These are phyloP conservation scores for Trichoderma lentiforme DNA, from an alignment of 2,329 filamentous ascomycete genomes.

Conservation along the genomic window DNA sequence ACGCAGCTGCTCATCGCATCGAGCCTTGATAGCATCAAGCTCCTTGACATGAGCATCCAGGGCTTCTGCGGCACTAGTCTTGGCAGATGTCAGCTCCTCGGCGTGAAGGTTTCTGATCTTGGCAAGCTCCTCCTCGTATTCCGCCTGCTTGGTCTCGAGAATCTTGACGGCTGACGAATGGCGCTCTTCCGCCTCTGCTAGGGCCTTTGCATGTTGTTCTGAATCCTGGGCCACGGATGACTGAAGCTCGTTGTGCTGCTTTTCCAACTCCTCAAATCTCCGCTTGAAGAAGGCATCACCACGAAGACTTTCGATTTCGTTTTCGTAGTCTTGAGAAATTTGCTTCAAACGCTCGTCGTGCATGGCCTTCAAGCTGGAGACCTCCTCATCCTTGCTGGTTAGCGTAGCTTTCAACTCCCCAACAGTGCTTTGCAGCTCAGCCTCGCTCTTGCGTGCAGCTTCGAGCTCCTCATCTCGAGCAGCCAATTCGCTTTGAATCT, in stretches of 20 bases:
- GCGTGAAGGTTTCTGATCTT: conserved; percentile 55
- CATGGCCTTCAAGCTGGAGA: conserved; percentile 51
- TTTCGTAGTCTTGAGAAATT: conserved; percentile 59
- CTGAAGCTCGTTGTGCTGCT: conserved; percentile 51
- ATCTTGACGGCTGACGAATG: conserved; percentile 44
- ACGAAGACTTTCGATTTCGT: conserved; percentile 61
- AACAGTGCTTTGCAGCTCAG: conserved; percentile 48
- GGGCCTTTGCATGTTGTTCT: conserved; percentile 40
- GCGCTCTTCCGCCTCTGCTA: conserved; percentile 43
- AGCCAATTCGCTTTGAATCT: conserved; percentile 40
- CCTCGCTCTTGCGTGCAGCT: conserved; percentile 39
- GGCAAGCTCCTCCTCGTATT: conserved; percentile 53
- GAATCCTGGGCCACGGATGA: conserved; percentile 34
- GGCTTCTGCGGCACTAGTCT: conserved; percentile 50
- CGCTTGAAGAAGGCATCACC: conserved; percentile 63
- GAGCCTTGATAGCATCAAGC: conserved; percentile 53
- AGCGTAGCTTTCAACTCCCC: conserved; percentile 46
- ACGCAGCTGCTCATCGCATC: conserved; percentile 49
- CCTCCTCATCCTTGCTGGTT: conserved; percentile 46
- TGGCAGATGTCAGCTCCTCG: conserved; percentile 56
- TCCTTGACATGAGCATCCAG: conserved; percentile 47
- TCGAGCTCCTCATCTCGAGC: conserved; percentile 46
- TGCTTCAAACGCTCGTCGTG: conserved; percentile 58
- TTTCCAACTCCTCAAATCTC: conserved; percentile 59
- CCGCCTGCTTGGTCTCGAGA: conserved; percentile 49